These are phyloP conservation scores for Leccinum aurantiacum DNA, from an alignment of 768 basidiomycete species.

Conservation along the genomic window DNA sequence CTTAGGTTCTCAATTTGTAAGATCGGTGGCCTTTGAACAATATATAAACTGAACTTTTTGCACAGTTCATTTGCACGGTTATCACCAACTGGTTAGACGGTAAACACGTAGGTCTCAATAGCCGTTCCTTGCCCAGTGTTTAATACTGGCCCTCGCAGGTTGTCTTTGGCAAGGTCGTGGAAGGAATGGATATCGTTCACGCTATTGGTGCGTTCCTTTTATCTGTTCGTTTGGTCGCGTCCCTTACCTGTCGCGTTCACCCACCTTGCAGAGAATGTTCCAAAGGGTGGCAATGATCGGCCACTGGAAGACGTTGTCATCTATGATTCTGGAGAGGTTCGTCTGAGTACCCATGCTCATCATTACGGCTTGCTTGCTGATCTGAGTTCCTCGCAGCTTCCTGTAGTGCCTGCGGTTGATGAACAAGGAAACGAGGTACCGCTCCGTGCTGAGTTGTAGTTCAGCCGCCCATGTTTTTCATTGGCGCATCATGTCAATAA, in stretches of 20 bases:
- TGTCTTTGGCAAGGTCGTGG: slow-evolving; percentile 89
- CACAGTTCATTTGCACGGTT: slow-evolving; percentile 89
- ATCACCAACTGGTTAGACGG: slow-evolving; percentile 89
- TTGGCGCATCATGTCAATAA: slow-evolving; percentile 48
- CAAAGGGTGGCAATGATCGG: slow-evolving; percentile 68
- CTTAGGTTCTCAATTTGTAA: slow-evolving; percentile 83
- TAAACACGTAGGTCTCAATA: slow-evolving; percentile 60
- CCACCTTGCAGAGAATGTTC: slow-evolving; percentile 62
- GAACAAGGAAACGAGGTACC: slow-evolving; percentile 87
- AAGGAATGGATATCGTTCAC: slow-evolving; percentile 86
- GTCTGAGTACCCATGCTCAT: slow-evolving; percentile 18
- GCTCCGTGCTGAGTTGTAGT: slow-evolving; percentile 89
- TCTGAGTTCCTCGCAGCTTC: slow-evolving; percentile 40
- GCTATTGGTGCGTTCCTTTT: slow-evolving; percentile 59
- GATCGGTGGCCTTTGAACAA: slow-evolving; percentile 24
- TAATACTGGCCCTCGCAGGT: slow-evolving; percentile 49
- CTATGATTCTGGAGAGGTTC: slow-evolving; percentile 84
- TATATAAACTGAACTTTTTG: background rate
- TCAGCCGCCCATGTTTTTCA: slow-evolving; percentile 35
- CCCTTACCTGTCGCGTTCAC: slow-evolving; percentile 11
- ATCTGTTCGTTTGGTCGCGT: background rate
- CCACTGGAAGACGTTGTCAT: slow-evolving; percentile 80
- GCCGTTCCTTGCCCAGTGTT: background rate
- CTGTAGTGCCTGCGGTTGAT: slow-evolving; percentile 53
- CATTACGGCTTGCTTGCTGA: slow-evolving; percentile 9